Evolutionary conservation across 2,329 filamentous ascomycete genomes (phyloP), one percentile per base, ranked within the genome.

Genomic region (Lachnellula cervina): DNA sequence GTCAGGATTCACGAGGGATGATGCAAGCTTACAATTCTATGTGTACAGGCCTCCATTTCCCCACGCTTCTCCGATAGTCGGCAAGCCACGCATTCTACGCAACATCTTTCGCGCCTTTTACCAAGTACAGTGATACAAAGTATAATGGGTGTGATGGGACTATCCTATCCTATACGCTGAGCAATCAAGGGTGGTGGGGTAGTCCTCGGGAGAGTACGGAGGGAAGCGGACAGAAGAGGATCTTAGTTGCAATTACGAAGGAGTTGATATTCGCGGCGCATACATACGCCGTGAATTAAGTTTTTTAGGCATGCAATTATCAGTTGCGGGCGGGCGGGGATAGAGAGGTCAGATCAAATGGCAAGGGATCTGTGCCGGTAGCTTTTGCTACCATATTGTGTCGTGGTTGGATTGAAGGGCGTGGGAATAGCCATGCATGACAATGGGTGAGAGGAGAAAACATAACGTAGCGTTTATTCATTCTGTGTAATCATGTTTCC

Each of bases 381-480:
- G 21, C 21, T 23, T 23, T 23, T 23, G 21, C 21, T 23, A 23
- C 21, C 21, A 23, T 23, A 32, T 32, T 64, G 59, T 68, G 55
- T 66, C 62, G 62, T 68, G 59, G 63, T 62, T 55, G 66, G 62
- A 69, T 70, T 56, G 46, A 56, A 68, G 65, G 74, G 74, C 72
- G 72, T 74, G 73, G 73, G 72, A 68, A 64, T 66, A 4, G 21
- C 21, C 21, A 23, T 23, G 21, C 21, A 23, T 23, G 21, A 23
- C 21, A 4, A 23, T 23, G 21, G 21, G n/a, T 28, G 47, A 47
- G 46, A 46, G 32, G 37, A 21, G 50, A 23, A 35, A 16, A n/a
- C 5, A 50, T 2, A 5, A 21, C 40, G 40, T 32, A 34, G 51
- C 25, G 35, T 40, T 21, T 23, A 23, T 23, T 28, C 25, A 28